A percentile compares a stretch with the other conserved stretches of the same genome.
These are phyloP conservation scores for Dalechampia spathulata DNA, from an alignment of 441 rosid species.

Conservation along the genomic window DNA sequence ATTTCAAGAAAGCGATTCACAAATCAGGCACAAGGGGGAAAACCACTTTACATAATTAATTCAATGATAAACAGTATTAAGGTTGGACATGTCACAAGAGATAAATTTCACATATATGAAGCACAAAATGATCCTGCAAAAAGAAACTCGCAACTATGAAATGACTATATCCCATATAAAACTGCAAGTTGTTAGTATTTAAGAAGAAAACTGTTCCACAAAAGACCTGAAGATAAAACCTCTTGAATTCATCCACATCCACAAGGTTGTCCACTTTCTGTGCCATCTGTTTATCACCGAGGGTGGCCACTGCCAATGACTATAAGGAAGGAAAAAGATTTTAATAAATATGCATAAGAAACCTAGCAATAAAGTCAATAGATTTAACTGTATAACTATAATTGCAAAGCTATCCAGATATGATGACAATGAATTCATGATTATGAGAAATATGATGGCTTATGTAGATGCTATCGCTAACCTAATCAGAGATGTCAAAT, in stretches of 20 bases:
- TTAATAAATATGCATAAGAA: conserved; percentile 6
- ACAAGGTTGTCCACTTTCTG: conserved; percentile 90
- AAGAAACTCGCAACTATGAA: conserved; percentile 8
- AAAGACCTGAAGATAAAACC: conserved; percentile 97
- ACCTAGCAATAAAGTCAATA: conserved; percentile 8
- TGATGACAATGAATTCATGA: neutral
- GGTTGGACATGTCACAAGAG: neutral
- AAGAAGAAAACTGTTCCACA: conserved; percentile 10
- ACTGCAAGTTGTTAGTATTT: conserved; percentile 7
- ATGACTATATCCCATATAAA: neutral
- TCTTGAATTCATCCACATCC: conserved; percentile 83
- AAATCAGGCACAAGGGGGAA: neutral
- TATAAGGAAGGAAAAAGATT: conserved; percentile 28
- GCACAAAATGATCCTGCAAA: neutral
- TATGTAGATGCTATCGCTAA: neutral
- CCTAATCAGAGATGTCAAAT: neutral
- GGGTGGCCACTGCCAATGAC: conserved; percentile 96
- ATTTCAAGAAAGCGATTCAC: neutral
- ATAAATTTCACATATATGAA: neutral
- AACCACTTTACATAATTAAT: neutral
- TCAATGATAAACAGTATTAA: neutral
- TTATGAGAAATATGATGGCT: neutral
- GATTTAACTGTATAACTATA: neutral
- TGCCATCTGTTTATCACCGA: conserved; percentile 97
- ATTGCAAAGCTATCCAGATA: neutral